Percentiles rank a stretch among this genome's conserved stretches.
Conservation (phyloP, 2,329 filamentous ascomycete genomes). For the Talaromyces sp. region DNA sequence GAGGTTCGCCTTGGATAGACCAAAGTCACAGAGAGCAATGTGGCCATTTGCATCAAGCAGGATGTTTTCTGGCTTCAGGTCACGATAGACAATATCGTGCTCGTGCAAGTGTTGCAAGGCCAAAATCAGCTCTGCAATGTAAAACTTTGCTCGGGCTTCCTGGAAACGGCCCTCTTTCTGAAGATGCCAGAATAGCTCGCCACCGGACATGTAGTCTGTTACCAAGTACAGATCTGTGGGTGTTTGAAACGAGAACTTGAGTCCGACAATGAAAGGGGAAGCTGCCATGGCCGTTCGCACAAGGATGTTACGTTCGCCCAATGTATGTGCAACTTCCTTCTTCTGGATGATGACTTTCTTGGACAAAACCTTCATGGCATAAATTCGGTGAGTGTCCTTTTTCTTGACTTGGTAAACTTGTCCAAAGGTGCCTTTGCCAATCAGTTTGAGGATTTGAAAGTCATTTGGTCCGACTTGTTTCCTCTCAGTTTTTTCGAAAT, state of each 20-base stretch:
- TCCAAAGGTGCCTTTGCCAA: conserved; percentile 96
- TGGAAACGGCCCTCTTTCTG: conserved; percentile 96
- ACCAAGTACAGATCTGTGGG: conserved; percentile 96
- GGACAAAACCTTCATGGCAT: conserved; percentile 98
- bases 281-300: conserved; percentile 93
- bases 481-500: conserved; percentile 80
- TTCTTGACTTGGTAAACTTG: conserved; percentile 98
- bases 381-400: conserved; percentile 91
- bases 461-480: conserved; percentile 91
- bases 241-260: conserved; percentile 99
- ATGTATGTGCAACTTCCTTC: conserved; percentile 96
- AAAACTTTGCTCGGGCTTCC: conserved; percentile 93
- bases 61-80: conserved; percentile 97
- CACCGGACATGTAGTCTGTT: conserved; percentile 98
- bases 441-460: conserved; percentile 91
- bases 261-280: conserved; percentile 92
- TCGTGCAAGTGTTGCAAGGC: conserved; percentile 92
- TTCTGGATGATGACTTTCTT: conserved; percentile 99
- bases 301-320: conserved; percentile 94
- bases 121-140: conserved; percentile 94
- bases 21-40: conserved; percentile 96
- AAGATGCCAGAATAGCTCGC: conserved; percentile 96
- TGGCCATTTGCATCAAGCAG: conserved; percentile 94
- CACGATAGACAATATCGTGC: conserved; percentile 96
- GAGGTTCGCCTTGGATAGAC: conserved; percentile 92